Percentiles rank a stretch among this genome's conserved stretches.
Evolutionary conservation across 2,329 filamentous ascomycete genomes (phyloP).

Genomic region (Colletotrichum gigasporum): DNA sequence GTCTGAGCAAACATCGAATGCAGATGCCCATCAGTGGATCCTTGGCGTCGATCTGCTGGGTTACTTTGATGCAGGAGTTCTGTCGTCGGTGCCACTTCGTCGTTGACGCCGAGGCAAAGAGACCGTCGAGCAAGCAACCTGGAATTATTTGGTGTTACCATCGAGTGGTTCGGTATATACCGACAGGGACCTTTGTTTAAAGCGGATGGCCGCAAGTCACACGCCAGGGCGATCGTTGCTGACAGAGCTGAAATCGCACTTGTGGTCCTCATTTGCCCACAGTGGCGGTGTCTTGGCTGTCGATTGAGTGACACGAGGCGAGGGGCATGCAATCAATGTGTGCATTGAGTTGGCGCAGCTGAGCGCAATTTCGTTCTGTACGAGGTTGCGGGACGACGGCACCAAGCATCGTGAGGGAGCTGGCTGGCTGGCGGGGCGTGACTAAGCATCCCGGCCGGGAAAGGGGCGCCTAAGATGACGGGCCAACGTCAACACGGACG

Average conservation of each 20-base stretch:
- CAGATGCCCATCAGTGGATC: slow-evolving; percentile 10
- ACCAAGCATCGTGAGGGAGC: slow-evolving; percentile 20
- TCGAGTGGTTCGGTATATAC: too few relatives aligned
- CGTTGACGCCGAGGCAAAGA: neutral
- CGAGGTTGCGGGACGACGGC: slow-evolving; percentile 15
- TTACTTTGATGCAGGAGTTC: slow-evolving; percentile 1
- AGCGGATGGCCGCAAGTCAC: neutral
- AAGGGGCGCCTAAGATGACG: neutral
- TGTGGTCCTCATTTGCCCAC: neutral
- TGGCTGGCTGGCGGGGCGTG: neutral
- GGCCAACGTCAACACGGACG: neutral
- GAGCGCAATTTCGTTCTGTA: slow-evolving; percentile 26
- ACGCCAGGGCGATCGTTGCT: slow-evolving; percentile 4
- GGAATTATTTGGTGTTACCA: neutral
- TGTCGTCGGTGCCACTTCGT: slow-evolving; percentile 6
- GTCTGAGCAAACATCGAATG: neutral
- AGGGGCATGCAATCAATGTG: neutral
- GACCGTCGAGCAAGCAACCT: neutral
- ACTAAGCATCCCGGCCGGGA: slow-evolving; percentile 7
- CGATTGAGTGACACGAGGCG: neutral
- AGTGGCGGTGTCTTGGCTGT: neutral
- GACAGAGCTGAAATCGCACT: neutral
- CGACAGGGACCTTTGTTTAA: neutral
- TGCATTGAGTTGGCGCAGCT: slow-evolving; percentile 19
- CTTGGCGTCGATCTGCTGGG: slow-evolving; percentile 28